Base-by-base conservation (phyloP, 768 basidiomycete species). In the Trametes meyenii region DNA sequence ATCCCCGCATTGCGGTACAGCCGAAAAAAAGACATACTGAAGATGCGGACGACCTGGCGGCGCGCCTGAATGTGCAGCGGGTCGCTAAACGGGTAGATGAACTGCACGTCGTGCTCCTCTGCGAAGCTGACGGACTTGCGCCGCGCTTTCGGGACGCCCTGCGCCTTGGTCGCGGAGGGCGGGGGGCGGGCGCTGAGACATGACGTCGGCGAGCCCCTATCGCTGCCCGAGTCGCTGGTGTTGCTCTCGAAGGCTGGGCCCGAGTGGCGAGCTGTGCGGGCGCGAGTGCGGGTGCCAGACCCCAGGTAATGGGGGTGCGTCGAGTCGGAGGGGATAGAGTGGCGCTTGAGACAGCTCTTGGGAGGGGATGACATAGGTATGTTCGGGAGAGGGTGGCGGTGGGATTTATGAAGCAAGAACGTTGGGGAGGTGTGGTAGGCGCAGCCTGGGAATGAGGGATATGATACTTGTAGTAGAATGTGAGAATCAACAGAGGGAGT, bases 331-430 rank as follows among this genome's bases (percentile, higher is more conserved):
- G 48, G 42, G 44, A 62, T 3, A 29, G 62, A 63, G 52, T 33
- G 35, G 40, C 62, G 62, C 51, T 63, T 63, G 17, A 63, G 57
- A 21, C 62, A 63, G 51, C 62, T 63, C 62, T 58, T 63, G 12
- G 62, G 40, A 23, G 44, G 51, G 21, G 53, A 58, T 21, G 56
- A 54, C 56, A 63, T 63, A 50, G 49, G 3, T 38, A 38, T 16
- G 50, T n/a, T 55, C 39, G 39, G 59, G 21, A 24, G 36, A 17
- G 44, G 16, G 23, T 10, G 44, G 38, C 35, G 38, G 24, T n/a
- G n/a, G n/a, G n/a, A n/a, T n/a, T n/a, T n/a, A n/a, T n/a, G n/a
- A n/a, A n/a, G n/a, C n/a, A 21, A 43, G 36, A 12, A 5, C 12
- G 21, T 24, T 7, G 8, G 23, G 10, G 48, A n/a, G 26, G 12